Conservation (phyloP, 192 early-diverging fungal species). For the Backusella mclennaniae region DNA sequence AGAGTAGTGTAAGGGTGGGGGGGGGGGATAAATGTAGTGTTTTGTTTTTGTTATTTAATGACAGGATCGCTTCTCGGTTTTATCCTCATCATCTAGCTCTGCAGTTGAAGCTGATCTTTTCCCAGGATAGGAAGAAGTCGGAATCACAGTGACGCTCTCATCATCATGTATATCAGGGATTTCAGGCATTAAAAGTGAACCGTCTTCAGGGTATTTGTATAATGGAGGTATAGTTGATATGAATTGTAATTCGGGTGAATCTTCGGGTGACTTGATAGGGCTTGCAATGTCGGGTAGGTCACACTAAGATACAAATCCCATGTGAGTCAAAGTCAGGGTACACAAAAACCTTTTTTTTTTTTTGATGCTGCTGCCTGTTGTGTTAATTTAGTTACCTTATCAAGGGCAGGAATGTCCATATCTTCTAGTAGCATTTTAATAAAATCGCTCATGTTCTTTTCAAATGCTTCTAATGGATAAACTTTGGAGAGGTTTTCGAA, state of each 20-base stretch:
- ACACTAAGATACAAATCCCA: slow-evolving; percentile 8
- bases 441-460: slow-evolving; percentile 49
- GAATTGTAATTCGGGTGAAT: slow-evolving; percentile 6
- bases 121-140: slow-evolving; percentile 6
- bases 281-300: slow-evolving; percentile 10
- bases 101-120: slow-evolving; percentile 8
- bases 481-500: slow-evolving; percentile 42
- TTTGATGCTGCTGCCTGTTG: background rate
- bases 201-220: slow-evolving; percentile 49
- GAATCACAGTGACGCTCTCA: background rate
- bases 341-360: background rate
- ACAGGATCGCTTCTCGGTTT: background rate
- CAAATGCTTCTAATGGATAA: slow-evolving; percentile 46
- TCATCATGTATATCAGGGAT: slow-evolving; percentile 38
- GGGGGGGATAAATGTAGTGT: background rate
- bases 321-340: background rate
- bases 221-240: slow-evolving; percentile 28
- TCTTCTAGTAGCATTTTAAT: slow-evolving; percentile 43
- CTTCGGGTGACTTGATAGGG: slow-evolving; percentile 10
- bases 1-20: background rate
- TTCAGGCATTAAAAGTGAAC: slow-evolving; percentile 52
- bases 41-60: background rate
- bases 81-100: background rate
- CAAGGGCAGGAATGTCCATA: slow-evolving; percentile 43
- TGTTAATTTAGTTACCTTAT: slow-evolving; percentile 34